Evolutionary conservation across 2,329 filamentous ascomycete genomes (phyloP), one percentile per base, ranked within the genome.

Genomic region (Trichoderma guizhouense): DNA sequence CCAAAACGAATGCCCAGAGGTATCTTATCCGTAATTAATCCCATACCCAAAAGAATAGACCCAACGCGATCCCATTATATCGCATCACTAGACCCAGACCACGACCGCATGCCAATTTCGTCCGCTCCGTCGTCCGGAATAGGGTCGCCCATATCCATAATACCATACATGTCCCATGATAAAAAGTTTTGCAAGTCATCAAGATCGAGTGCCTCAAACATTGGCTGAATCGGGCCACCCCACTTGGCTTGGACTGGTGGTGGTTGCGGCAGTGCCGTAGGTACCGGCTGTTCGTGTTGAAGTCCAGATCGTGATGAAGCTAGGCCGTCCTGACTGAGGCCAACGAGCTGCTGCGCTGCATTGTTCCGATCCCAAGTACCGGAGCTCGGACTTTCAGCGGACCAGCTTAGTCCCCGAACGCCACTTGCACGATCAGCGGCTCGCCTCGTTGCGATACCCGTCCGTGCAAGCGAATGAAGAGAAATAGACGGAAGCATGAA

Each of bases 161-260:
- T 81, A 24, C 81, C 81, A 63, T 82, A 81, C 79, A 83, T 80
- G 68, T 83, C 81, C 81, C 81, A 82, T 6, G 80, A 80, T 65
- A 82, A 66, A 53, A 81, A 82, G 71, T 79, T 82, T 66, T 82
- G 81, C 71, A 83, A 70, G 71, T 83, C 81, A 32, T 80, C 80
- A 12, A 82, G 74, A 66, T 82, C 81, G 5, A 83, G 77, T 30
- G 78, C 79, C 32, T 81, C 77, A 26, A 79, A 78, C 79, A 82
- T 81, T 18, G 76, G 75, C 18, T 77, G 73, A 2, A 51, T 47
- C 34, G 62, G 51, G 6, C 51, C 69, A 47, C 21, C 53, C 36
- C 28, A 58, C 43, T 69, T 69, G 57, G 66, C 18, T n/a, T 69
- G 28, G 12, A 32, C 14, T n/a, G 9, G 53, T 24, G 70, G 58